A percentile compares a stretch with the other conserved stretches of the same genome.
Evolutionary conservation across 768 basidiomycete genomes (phyloP).

Genomic region (Leucocoprinus leucothites): DNA sequence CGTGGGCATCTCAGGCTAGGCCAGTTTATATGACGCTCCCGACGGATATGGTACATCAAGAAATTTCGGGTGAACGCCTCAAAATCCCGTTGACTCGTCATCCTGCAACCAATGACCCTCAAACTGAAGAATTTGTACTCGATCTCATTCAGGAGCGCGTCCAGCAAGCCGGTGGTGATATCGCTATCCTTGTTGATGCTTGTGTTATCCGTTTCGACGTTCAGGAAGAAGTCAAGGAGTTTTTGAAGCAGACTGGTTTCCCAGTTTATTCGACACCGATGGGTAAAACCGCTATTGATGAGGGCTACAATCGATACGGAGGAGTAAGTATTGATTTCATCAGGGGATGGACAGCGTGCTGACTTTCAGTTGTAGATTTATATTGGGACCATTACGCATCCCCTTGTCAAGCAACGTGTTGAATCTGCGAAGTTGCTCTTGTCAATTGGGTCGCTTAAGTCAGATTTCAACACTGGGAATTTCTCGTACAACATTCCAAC

Average conservation of each 20-base stretch:
- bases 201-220: constrained; percentile 75
- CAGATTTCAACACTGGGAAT: constrained; percentile 88
- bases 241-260: constrained; percentile 63
- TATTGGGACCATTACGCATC: constrained; percentile 66
- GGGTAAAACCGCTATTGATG: constrained; percentile 79
- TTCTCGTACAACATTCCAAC: constrained; percentile 74
- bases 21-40: constrained; percentile 89
- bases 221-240: constrained; percentile 55
- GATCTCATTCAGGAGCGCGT: constrained; percentile 68
- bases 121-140: constrained; percentile 66
- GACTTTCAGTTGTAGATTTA: constrained; percentile 53
- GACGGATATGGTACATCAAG: constrained; percentile 71
- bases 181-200: constrained; percentile 77
- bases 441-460: constrained; percentile 66
- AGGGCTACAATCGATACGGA: constrained; percentile 70
- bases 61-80: constrained; percentile 65
- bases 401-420: constrained; percentile 64
- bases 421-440: constrained; percentile 75
- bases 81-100: constrained; percentile 51
- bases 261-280: constrained; percentile 76
- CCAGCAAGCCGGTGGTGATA: constrained; percentile 61
- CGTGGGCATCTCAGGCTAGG: constrained; percentile 47
- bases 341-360: not conserved
- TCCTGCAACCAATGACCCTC: constrained; percentile 50
- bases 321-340: constrained; percentile 50